phyloP scores from a whole-genome alignment of 164 flowering plant genomes.

The Chimonanthus salicifolius region DNA sequence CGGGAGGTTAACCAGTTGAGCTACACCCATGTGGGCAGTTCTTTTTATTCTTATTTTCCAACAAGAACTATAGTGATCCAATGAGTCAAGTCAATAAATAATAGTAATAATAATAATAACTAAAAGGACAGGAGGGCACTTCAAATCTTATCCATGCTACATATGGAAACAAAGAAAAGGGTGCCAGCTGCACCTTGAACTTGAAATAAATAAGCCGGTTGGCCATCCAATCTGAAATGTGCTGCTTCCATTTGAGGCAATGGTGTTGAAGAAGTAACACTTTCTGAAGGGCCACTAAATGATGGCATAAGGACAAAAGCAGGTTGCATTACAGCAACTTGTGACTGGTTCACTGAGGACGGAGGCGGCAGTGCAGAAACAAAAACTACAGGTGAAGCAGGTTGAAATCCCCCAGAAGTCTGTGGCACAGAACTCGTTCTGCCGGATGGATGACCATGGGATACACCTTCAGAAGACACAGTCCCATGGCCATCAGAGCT shows the following conservation, averaged over 20 bases:
- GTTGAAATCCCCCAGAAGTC: constrained; percentile 33
- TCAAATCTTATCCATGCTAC: background rate
- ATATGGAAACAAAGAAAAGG: background rate
- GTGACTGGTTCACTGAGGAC: constrained; percentile 33
- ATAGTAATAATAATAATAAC: too few relatives aligned
- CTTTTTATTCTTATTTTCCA: background rate
- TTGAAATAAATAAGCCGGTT: constrained; percentile 7
- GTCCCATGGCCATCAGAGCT: constrained; percentile 35
- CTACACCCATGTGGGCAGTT: too few relatives aligned
- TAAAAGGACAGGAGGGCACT: background rate
- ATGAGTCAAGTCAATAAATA: too few relatives aligned
- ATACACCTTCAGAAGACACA: constrained; percentile 19
- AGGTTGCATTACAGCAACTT: constrained; percentile 38
- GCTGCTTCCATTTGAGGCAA: constrained; percentile 40
- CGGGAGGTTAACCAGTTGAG: too few relatives aligned
- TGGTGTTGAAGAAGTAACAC: constrained; percentile 30
- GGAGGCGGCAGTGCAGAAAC: constrained; percentile 33
- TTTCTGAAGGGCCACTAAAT: constrained; percentile 31
- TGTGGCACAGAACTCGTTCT: constrained; percentile 27
- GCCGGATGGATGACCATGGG: constrained; percentile 32
- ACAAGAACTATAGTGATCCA: background rate
- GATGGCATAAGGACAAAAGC: constrained; percentile 27
- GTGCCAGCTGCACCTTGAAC: background rate
- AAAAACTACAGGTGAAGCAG: constrained; percentile 32
- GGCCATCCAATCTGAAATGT: constrained; percentile 44